Conservation (phyloP, 2,329 filamentous ascomycete species). For the Epichloe uncinata region DNA sequence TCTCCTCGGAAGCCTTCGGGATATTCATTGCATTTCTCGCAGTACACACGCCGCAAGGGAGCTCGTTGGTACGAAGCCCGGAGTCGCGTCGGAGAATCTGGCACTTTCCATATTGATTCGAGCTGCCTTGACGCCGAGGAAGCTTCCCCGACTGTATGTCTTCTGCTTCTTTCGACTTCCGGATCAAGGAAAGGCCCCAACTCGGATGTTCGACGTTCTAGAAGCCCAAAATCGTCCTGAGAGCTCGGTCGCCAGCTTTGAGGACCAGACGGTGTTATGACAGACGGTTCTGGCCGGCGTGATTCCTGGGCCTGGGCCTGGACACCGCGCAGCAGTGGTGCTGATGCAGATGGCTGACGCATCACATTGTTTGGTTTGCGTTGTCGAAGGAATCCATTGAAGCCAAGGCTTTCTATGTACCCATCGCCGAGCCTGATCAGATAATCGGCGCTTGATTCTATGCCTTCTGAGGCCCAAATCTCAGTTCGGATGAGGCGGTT, state of each 20-base stretch:
- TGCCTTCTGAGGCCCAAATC: conserved; percentile 32
- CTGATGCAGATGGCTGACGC: conserved; percentile 5
- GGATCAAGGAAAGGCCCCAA: background rate
- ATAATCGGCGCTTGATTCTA: conserved; percentile 36
- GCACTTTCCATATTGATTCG: conserved; percentile 28
- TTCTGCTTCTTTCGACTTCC: conserved; percentile 14
- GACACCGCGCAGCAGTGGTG: conserved; percentile 3
- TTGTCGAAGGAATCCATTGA: conserved; percentile 20
- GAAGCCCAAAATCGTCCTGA: conserved; percentile 8
- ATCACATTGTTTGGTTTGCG: conserved; percentile 3
- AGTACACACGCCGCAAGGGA: conserved; percentile 60
- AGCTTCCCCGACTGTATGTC: conserved; percentile 35
- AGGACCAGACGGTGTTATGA: background rate
- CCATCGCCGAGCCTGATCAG: conserved; percentile 34
- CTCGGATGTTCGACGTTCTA: conserved; percentile 6
- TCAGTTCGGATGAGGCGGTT: conserved; percentile 33
- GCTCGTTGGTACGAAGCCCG: conserved; percentile 35
- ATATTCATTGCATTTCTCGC: conserved; percentile 65
- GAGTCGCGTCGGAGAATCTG: conserved; percentile 23
- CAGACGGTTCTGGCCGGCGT: conserved; percentile 4
- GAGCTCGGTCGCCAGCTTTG: conserved; percentile 6
- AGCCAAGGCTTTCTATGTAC: conserved; percentile 21
- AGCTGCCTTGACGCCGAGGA: conserved; percentile 26
- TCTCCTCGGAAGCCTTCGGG: conserved; percentile 83
- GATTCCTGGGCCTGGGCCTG: conserved; percentile 4